These are phyloP conservation scores for Juglanconis sp. DNA, from an alignment of 2,329 filamentous ascomycete genomes.

Conservation along the genomic window DNA sequence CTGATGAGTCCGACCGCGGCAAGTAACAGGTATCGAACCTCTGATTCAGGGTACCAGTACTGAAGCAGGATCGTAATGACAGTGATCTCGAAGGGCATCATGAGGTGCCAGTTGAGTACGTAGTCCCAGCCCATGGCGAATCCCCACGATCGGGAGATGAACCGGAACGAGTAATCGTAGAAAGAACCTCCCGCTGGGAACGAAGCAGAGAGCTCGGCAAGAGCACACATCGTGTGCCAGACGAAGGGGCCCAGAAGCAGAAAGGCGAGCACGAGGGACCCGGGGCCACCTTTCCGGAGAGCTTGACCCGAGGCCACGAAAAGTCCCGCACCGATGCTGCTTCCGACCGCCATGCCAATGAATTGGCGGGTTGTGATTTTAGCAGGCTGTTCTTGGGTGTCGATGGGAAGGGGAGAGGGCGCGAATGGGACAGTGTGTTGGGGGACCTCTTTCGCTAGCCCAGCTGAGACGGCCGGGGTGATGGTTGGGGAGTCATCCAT, in stretches of 20 bases:
- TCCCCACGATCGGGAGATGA: constrained; percentile 35
- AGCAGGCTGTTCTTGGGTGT: background rate
- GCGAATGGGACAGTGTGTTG: background rate
- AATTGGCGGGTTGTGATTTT: constrained; percentile 33
- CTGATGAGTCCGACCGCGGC: constrained; percentile 32
- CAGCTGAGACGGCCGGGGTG: background rate
- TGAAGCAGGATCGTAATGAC: constrained; percentile 30
- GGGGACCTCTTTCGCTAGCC: background rate
- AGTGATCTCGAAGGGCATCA: constrained; percentile 36
- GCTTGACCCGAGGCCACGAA: constrained; percentile 31
- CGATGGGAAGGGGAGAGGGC: too few species aligned
- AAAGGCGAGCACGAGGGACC: constrained; percentile 30
- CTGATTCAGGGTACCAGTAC: constrained; percentile 28
- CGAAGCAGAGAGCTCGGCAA: constrained; percentile 29
- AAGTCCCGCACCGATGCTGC: constrained; percentile 35
- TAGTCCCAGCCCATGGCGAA: constrained; percentile 41
- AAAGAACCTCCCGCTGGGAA: constrained; percentile 35
- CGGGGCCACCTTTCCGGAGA: constrained; percentile 30
- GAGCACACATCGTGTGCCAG: constrained; percentile 28
- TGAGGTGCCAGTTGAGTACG: constrained; percentile 33
- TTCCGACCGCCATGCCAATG: constrained; percentile 32
- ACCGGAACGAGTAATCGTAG: constrained; percentile 36
- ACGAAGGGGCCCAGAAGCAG: constrained; percentile 31
- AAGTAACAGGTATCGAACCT: constrained; percentile 32
- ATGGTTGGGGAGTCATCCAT: background rate